Conservation (phyloP, 345 rosid species). For the Gossypium sturtianum region DNA sequence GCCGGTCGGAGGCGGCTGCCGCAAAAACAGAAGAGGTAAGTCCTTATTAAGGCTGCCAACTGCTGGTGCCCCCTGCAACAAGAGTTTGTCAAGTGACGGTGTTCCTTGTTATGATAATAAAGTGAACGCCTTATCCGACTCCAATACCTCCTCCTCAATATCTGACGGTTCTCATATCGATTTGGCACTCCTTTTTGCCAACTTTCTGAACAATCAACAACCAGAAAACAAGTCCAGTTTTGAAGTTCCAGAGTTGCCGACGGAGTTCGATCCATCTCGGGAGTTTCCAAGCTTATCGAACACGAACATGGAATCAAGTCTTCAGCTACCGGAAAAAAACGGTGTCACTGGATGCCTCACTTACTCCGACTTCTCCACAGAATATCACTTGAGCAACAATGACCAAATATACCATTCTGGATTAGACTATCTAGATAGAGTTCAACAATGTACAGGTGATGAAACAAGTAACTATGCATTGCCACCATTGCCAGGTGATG, state of each 20-base stretch:
- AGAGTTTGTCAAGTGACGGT: background rate
- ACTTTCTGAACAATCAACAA: slow-evolving; percentile 47
- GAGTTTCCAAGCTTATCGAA: slow-evolving; percentile 15
- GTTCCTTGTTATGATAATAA: background rate
- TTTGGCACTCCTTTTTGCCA: slow-evolving; percentile 51
- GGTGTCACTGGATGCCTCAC: slow-evolving; percentile 10
- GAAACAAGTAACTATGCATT: slow-evolving; percentile 21
- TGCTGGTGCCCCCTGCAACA: background rate
- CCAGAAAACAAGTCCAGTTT: slow-evolving; percentile 16
- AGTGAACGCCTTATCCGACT: slow-evolving; percentile 15
- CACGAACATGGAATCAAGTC: background rate
- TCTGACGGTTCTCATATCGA: slow-evolving; percentile 36
- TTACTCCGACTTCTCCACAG: slow-evolving; percentile 4
- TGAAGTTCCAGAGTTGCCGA: slow-evolving; percentile 21
- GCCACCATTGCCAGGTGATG: slow-evolving; percentile 47
- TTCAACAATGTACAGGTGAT: slow-evolving; percentile 7
- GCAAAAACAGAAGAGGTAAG: slow-evolving; percentile 49
- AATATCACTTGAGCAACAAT: slow-evolving; percentile 13
- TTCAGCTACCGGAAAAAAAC: slow-evolving; percentile 10
- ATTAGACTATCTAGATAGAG: slow-evolving; percentile 15
- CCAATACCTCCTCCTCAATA: slow-evolving; percentile 14
- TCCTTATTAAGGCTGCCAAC: slow-evolving; percentile 24
- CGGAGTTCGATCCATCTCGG: slow-evolving; percentile 18
- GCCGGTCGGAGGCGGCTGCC: slow-evolving; percentile 56
- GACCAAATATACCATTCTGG: slow-evolving; percentile 20